A percentile compares a stretch with the other conserved stretches of the same genome.
Evolutionary conservation across 208 protist species (phyloP).

Genomic region (Leishmania aethiopica): DNA sequence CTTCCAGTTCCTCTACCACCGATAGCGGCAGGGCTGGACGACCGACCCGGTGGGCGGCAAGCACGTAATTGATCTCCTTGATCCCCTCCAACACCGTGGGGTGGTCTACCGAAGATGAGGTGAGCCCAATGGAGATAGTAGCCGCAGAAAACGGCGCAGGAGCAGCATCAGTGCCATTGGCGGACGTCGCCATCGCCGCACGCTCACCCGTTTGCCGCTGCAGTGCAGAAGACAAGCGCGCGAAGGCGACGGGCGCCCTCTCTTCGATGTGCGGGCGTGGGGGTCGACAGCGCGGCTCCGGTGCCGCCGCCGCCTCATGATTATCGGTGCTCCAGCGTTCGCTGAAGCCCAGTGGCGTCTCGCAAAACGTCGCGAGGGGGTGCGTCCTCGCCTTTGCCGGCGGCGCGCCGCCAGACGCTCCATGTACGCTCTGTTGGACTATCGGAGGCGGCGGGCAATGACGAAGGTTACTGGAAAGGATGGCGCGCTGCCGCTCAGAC

Average conservation of each 20-base stretch:
- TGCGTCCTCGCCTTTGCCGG: neutral
- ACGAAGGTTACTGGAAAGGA: neutral
- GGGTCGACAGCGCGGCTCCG: conserved; percentile 19
- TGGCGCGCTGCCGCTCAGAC: neutral
- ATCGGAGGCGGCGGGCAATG: neutral
- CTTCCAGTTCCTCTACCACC: conserved; percentile 49
- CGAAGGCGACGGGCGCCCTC: neutral
- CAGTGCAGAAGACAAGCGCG: neutral
- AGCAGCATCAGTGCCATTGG: neutral
- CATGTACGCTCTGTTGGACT: neutral
- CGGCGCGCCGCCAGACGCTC: neutral
- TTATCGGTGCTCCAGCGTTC: neutral
- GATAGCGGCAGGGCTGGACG: conserved; percentile 22
- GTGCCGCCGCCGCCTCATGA: neutral
- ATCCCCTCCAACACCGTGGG: conserved; percentile 34
- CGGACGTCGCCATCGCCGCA: neutral
- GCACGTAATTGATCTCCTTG: conserved; percentile 43
- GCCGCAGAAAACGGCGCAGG: neutral
- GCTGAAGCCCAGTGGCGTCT: neutral
- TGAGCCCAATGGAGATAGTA: neutral
- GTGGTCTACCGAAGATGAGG: conserved; percentile 9
- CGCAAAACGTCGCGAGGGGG: neutral
- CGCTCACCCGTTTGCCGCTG: neutral
- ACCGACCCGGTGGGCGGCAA: conserved; percentile 30
- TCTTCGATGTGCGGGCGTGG: conserved; percentile 5